Evolutionary conservation across 805 yeast genomes (phyloP).

Genomic region (Starmera amethionina): DNA sequence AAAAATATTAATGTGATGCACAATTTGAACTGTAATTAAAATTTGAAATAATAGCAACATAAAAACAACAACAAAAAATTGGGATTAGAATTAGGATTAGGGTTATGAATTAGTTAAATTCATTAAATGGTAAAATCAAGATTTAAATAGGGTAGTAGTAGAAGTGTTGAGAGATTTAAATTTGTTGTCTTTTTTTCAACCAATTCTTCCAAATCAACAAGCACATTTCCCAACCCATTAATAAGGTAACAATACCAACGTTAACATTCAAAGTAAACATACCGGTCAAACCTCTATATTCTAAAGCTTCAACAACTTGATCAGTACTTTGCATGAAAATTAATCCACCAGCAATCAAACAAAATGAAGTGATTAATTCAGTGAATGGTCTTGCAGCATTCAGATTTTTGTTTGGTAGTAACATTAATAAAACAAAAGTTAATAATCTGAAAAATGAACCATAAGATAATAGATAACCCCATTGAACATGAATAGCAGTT

Average conservation of each 20-base stretch:
- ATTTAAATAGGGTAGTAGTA: not conserved
- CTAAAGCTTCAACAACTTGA: slow-evolving; percentile 73
- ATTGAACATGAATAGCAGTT: slow-evolving; percentile 76
- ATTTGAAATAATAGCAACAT: no score
- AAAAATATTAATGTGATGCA: no score
- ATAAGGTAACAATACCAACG: slow-evolving; percentile 65
- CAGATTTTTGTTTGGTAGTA: slow-evolving; percentile 28
- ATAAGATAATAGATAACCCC: slow-evolving; percentile 82
- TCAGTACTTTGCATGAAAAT: slow-evolving; percentile 90
- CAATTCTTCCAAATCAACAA: slow-evolving; percentile 54
- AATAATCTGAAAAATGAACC: slow-evolving; percentile 71
- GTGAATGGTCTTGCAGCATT: slow-evolving; percentile 72
- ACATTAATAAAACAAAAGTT: slow-evolving; percentile 48
- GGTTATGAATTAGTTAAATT: no score
- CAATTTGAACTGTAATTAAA: no score
- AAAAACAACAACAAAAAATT: no score
- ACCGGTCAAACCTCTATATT: slow-evolving; percentile 70
- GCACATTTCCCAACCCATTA: slow-evolving; percentile 85
- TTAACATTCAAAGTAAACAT: slow-evolving; percentile 89
- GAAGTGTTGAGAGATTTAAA: slow-evolving; percentile 4
- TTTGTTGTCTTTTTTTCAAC: slow-evolving; percentile 22
- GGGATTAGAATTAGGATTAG: no score
- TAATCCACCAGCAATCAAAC: slow-evolving; percentile 79
- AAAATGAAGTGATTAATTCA: slow-evolving; percentile 71
- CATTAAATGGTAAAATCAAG: not conserved